These are phyloP conservation scores for Nepenthes mirabilis DNA, from an alignment of 148 eudicot genomes.

Conservation along the genomic window DNA sequence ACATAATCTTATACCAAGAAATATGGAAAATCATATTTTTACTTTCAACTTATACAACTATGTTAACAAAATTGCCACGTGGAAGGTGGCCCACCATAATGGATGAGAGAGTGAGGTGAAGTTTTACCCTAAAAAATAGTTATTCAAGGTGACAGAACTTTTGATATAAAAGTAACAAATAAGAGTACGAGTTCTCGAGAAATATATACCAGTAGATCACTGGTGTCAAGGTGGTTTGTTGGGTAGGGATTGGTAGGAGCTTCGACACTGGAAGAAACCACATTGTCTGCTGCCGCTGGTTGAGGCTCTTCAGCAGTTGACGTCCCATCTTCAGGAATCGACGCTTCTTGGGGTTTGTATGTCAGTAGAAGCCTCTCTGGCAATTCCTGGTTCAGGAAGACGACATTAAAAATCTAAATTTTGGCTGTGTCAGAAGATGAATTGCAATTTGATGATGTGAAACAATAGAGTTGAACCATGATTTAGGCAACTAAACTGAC, in stretches of 20 bases:
- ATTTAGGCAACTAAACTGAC: slow-evolving; percentile 20
- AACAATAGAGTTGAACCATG: background rate
- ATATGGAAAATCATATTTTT: no score
- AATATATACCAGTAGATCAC: slow-evolving; percentile 62
- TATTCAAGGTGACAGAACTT: background rate
- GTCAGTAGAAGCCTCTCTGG: slow-evolving; percentile 85
- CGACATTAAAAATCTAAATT: background rate
- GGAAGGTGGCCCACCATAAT: no score
- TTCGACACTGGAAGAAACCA: slow-evolving; percentile 21
- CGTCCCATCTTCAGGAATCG: slow-evolving; percentile 36
- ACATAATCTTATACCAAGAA: no score
- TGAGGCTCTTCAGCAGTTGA: slow-evolving; percentile 33
- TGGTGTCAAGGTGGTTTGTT: slow-evolving; percentile 39
- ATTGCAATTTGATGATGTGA: background rate
- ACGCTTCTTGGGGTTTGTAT: slow-evolving; percentile 60
- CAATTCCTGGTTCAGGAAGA: slow-evolving; percentile 52
- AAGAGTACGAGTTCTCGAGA: no score
- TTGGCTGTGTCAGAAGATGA: background rate
- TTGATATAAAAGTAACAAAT: slow-evolving; percentile 1
- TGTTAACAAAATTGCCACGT: no score
- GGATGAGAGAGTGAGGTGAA: no score
- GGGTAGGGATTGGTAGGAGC: slow-evolving; percentile 31
- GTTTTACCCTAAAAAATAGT: no score
- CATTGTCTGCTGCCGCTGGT: slow-evolving; percentile 32
- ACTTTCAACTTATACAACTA: no score